phyloP scores from a whole-genome alignment of 257 asterid species.

The Scutellaria baicalensis region DNA sequence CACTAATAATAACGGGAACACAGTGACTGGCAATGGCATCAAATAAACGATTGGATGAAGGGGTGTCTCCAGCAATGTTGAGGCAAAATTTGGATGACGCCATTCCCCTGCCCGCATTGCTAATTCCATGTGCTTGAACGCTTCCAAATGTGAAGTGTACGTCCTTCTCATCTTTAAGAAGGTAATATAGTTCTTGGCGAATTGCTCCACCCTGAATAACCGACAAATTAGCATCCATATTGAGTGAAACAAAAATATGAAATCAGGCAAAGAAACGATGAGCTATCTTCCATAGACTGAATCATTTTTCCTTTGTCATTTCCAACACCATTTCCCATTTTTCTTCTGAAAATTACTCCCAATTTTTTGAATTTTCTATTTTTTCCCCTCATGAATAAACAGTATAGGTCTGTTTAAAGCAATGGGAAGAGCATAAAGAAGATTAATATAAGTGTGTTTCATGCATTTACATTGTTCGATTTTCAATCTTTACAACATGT shows the following conservation, averaged over 20 bases:
- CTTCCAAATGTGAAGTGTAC: slow-evolving; percentile 72
- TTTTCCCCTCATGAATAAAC: too few relatives aligned
- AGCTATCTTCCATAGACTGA: neutral
- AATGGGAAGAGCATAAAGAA: neutral
- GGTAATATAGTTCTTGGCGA: slow-evolving; percentile 70
- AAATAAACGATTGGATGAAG: slow-evolving; percentile 77
- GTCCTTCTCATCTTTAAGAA: slow-evolving; percentile 62
- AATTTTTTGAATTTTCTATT: neutral
- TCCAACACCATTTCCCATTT: neutral
- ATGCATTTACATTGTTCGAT: neutral
- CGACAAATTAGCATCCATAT: slow-evolving; percentile 3
- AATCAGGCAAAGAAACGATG: neutral
- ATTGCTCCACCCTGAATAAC: slow-evolving; percentile 62
- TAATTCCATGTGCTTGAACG: slow-evolving; percentile 41
- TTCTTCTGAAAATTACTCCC: neutral
- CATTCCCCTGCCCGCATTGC: slow-evolving; percentile 60
- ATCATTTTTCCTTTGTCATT: too few relatives aligned
- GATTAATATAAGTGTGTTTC: neutral
- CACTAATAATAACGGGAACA: slow-evolving; percentile 79
- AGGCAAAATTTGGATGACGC: slow-evolving; percentile 72
- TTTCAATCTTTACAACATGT: neutral
- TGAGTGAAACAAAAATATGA: neutral
- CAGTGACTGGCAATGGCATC: slow-evolving; percentile 83
- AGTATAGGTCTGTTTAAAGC: neutral
- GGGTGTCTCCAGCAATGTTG: slow-evolving; percentile 80